Conservation (phyloP, 768 basidiomycete species). For the Boletus edulis region DNA sequence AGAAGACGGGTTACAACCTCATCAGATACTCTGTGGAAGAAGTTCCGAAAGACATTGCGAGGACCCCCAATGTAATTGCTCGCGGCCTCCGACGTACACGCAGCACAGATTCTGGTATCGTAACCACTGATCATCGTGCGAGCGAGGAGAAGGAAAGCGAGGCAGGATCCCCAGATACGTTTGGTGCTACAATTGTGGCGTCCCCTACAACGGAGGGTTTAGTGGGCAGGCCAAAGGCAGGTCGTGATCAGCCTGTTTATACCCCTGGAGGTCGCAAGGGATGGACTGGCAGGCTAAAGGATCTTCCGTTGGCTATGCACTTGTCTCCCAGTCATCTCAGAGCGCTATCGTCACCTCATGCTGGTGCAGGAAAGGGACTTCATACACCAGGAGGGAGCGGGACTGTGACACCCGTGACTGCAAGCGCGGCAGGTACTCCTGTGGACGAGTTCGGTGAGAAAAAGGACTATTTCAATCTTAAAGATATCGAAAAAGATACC, state of each 20-base stretch:
- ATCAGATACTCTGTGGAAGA: slow-evolving; percentile 45
- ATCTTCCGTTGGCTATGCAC: slow-evolving; percentile 35
- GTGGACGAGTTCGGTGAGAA: slow-evolving; percentile 19
- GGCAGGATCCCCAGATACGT: slow-evolving; percentile 13
- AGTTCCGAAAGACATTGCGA: neutral
- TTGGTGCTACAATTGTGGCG: slow-evolving; percentile 11
- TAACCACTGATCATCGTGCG: neutral
- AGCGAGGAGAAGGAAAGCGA: slow-evolving; percentile 10
- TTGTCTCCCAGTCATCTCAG: slow-evolving; percentile 13
- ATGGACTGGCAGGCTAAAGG: slow-evolving; percentile 40
- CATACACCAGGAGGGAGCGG: slow-evolving; percentile 17
- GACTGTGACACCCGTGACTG: slow-evolving; percentile 13
- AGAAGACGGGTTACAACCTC: slow-evolving; percentile 63
- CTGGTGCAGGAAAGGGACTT: slow-evolving; percentile 5
- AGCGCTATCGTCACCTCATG: slow-evolving; percentile 8
- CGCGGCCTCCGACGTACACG: slow-evolving; percentile 8
- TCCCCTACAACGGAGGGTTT: slow-evolving; percentile 12
- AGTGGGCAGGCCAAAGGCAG: neutral
- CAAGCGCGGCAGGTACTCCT: slow-evolving; percentile 20
- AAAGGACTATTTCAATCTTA: slow-evolving; percentile 31
- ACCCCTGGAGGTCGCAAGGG: slow-evolving; percentile 18
- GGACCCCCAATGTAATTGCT: neutral
- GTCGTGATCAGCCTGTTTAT: neutral
- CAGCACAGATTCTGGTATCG: slow-evolving; percentile 13
- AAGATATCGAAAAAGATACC: slow-evolving; percentile 28